Conservation (phyloP, 1,284 basidiomycete genomes). For the Irpex sp. region DNA sequence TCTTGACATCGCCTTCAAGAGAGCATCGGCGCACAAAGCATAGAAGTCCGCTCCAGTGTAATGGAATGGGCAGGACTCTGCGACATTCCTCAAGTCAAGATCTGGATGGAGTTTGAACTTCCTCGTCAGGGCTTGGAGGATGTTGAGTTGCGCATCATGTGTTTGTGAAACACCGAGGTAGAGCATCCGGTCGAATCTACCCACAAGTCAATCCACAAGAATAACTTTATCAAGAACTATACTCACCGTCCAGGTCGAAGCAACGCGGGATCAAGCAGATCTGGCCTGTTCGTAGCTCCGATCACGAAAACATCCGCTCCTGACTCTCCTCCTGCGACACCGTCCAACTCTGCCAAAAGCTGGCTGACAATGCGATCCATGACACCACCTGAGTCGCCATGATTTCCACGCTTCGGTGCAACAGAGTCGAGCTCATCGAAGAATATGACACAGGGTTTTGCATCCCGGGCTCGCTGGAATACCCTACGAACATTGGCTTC, state of each 20-base stretch:
- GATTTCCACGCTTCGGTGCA: conserved; percentile 93
- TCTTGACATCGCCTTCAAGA: conserved; percentile 92
- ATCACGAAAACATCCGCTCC: conserved; percentile 88
- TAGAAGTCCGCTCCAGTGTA: conserved; percentile 98
- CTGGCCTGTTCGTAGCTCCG: conserved; percentile 96
- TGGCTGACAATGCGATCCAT: conserved; percentile 99
- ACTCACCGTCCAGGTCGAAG: conserved; percentile 84
- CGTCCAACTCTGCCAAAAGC: conserved; percentile 93
- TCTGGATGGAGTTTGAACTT: conserved; percentile 84
- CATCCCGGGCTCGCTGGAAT: conserved; percentile 89
- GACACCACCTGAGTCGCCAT: conserved; percentile 94
- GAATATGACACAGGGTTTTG: conserved; percentile 91
- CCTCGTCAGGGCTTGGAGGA: conserved; percentile 87
- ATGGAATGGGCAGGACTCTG: conserved; percentile 85
- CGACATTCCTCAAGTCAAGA: conserved; percentile 66
- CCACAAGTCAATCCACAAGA: neutral
- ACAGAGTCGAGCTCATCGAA: conserved; percentile 98
- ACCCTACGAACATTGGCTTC: conserved; percentile 94
- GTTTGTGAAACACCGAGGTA: conserved; percentile 93
- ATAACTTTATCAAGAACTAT: neutral
- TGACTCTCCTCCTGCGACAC: conserved; percentile 66
- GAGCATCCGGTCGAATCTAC: conserved; percentile 94
- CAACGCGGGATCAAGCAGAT: conserved; percentile 91
- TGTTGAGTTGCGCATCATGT: conserved; percentile 84
- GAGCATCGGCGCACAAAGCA: conserved; percentile 94